A percentile compares a stretch with the other conserved stretches of the same genome.
phyloP scores from a whole-genome alignment of 768 basidiomycete species.

The Tricholoma sp. region DNA sequence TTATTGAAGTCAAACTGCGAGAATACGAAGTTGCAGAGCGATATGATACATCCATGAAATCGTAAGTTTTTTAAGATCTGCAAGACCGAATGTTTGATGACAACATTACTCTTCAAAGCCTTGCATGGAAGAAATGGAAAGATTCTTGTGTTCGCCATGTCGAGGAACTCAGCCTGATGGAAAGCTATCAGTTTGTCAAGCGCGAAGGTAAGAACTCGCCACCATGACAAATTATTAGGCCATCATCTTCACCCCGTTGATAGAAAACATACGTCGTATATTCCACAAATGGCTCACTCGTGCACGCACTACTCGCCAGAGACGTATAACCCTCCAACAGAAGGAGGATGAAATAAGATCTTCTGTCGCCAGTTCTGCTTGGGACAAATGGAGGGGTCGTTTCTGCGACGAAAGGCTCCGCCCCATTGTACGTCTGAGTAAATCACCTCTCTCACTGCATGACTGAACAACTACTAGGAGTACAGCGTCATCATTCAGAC shows the following conservation, averaged over 20 bases:
- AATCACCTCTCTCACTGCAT: neutral
- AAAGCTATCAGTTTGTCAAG: constrained; percentile 78
- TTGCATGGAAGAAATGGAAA: constrained; percentile 68
- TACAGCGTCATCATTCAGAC: constrained; percentile 52
- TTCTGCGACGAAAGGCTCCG: constrained; percentile 61
- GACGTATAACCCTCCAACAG: constrained; percentile 52
- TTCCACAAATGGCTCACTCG: constrained; percentile 68
- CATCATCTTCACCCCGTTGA: neutral
- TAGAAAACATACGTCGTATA: constrained; percentile 62
- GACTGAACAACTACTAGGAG: constrained; percentile 37
- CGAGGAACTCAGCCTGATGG: constrained; percentile 74
- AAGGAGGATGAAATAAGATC: constrained; percentile 60
- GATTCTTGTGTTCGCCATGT: constrained; percentile 52
- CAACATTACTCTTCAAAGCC: constrained; percentile 28
- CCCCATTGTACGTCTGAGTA: constrained; percentile 46
- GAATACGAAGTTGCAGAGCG: constrained; percentile 61
- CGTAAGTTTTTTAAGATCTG: constrained; percentile 22
- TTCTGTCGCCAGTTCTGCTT: constrained; percentile 45
- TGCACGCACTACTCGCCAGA: constrained; percentile 55
- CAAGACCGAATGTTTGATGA: neutral
- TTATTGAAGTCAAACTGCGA: constrained; percentile 67
- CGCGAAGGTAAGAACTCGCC: constrained; percentile 52
- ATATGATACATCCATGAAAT: constrained; percentile 26
- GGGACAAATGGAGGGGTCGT: constrained; percentile 79
- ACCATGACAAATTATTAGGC: neutral